Evolutionary conservation across 148 eudicot genomes (phyloP).

Genomic region (Silene conica): DNA sequence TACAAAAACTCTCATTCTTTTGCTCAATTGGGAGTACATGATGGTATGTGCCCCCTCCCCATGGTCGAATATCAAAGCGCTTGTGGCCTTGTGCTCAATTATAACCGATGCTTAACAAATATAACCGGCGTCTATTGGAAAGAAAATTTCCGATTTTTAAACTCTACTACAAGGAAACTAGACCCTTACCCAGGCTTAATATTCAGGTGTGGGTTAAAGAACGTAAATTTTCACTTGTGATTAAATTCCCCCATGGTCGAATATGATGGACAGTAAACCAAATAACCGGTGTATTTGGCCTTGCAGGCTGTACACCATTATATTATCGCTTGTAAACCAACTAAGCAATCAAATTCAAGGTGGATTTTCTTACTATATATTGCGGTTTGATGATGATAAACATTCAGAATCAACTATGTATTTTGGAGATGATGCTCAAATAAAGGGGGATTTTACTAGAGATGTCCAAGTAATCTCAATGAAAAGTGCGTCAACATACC

Average conservation of each 20-base stretch:
- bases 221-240: background rate
- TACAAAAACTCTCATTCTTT: background rate
- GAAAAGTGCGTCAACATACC: background rate
- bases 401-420: background rate
- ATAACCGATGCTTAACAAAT: background rate
- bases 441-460: background rate
- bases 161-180: background rate
- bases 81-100: background rate
- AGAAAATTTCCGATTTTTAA: background rate
- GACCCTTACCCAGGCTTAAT: background rate
- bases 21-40: background rate
- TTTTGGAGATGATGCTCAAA: background rate
- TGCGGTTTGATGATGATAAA: background rate
- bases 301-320: background rate
- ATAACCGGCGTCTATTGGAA: background rate
- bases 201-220: constrained; percentile 9
- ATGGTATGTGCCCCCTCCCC: background rate
- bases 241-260: too few species aligned
- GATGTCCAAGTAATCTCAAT: background rate
- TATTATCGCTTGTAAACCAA: background rate
- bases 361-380: constrained; percentile 14
- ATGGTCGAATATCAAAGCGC: background rate
- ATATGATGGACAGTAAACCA: background rate
- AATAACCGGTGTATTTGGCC: constrained; percentile 10
- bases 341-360: background rate